Conservation (phyloP, 306 rosid species). For the Cucurbita argyrosperma region DNA sequence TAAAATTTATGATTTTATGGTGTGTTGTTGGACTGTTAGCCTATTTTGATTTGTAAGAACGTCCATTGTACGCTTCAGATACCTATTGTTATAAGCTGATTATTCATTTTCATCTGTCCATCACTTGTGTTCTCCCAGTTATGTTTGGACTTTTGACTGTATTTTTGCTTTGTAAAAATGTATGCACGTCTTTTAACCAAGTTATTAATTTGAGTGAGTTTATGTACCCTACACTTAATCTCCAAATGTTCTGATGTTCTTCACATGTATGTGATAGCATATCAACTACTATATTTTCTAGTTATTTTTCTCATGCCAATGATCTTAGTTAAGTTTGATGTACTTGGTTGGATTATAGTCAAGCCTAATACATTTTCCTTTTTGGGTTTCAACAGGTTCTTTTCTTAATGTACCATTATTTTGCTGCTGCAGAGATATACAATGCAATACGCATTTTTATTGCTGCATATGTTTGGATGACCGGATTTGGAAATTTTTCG, state of each 20-base stretch:
- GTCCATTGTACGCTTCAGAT: neutral
- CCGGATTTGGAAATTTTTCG: conserved; percentile 98
- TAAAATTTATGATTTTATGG: neutral
- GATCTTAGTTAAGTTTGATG: neutral
- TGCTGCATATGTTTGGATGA: conserved; percentile 99
- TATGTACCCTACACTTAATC: neutral
- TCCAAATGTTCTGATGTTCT: neutral
- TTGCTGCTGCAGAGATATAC: conserved; percentile 92
- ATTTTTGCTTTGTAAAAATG: neutral
- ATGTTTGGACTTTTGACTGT: neutral
- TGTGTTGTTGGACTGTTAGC: neutral
- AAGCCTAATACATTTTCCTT: neutral
- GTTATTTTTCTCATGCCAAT: neutral
- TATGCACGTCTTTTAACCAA: neutral
- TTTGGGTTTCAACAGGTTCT: conserved; percentile 49
- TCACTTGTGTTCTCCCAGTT: neutral
- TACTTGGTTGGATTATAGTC: neutral
- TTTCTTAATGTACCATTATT: conserved; percentile 90
- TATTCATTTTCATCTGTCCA: neutral
- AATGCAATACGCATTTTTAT: conserved; percentile 88
- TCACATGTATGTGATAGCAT: neutral
- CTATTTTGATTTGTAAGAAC: neutral
- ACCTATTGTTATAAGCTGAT: neutral
- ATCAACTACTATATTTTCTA: neutral
- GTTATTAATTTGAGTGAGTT: neutral